Evolutionary conservation across 164 flowering plant genomes (phyloP).

Genomic region (Berberis vulgaris): DNA sequence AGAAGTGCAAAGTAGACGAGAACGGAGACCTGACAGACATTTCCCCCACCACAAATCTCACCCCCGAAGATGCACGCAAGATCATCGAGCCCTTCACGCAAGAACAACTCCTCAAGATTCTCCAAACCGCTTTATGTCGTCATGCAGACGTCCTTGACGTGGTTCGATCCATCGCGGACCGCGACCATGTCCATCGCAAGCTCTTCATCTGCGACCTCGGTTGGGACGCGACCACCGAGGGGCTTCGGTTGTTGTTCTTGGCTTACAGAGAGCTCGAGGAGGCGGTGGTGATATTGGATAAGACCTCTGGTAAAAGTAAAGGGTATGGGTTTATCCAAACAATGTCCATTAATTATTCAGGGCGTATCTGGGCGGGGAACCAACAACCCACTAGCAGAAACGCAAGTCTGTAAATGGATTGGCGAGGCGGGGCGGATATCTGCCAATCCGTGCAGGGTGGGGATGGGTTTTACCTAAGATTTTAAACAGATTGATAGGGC

Average conservation of each 20-base stretch:
- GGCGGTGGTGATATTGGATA: slow-evolving; percentile 74
- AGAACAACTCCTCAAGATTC: slow-evolving; percentile 54
- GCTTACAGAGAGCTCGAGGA: slow-evolving; percentile 76
- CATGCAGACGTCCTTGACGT: slow-evolving; percentile 55
- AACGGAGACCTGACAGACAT: no score
- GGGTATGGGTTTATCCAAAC: slow-evolving; percentile 70
- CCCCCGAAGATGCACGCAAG: no score
- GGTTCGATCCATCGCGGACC: slow-evolving; percentile 57
- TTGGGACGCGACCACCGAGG: slow-evolving; percentile 81
- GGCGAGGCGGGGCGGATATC: no score
- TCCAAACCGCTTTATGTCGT: slow-evolving; percentile 37
- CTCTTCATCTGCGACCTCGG: slow-evolving; percentile 92
- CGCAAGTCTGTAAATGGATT: no score
- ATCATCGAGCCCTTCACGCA: not conserved
- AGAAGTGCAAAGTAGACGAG: no score
- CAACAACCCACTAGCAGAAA: no score
- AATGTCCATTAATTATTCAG: no score
- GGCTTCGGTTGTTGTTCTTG: slow-evolving; percentile 51
- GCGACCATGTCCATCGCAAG: slow-evolving; percentile 63
- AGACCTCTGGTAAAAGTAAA: slow-evolving; percentile 59
- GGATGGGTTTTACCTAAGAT: no score
- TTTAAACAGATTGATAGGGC: no score
- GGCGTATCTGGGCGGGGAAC: no score
- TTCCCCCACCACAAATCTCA: slow-evolving; percentile 18
- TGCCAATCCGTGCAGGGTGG: no score